Evolutionary conservation across 2,329 filamentous ascomycete genomes (phyloP), one percentile per base, ranked within the genome.

Genomic region (Sporothrix dimorphospora): DNA sequence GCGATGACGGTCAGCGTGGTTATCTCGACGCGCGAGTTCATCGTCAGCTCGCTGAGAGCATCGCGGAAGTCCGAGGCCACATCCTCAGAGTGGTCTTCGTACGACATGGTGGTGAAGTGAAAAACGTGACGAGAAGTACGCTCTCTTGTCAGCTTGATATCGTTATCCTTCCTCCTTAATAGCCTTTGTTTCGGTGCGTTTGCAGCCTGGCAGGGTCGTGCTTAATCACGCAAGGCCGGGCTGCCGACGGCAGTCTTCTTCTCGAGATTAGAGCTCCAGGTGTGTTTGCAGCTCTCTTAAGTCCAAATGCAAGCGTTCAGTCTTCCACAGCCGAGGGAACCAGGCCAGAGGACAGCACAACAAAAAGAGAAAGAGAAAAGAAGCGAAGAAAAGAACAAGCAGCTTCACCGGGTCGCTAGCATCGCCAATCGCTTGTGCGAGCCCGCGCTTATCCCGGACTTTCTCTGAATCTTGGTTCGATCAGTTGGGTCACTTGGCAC

Each of bases 1-100:
- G 96, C 96, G 82, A 99, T 98, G 81, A 97, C 90, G 74, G 96
- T 99, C 83, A 99, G 84, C 83, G 97, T 98, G 86, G 92, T 95
- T 81, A 99, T 99, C 83, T 98, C 95, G 82, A 94, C 94, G 79
- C 94, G 91, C 83, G 94, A 93, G 83, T 98, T 98, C 80, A 91
- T 88, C 76, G 92, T 93, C 78, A 99, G 87, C 82, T 98, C 95
- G 83, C 97, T 93, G 80, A 99, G 86, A 71, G 94, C 96, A 79
- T 94, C 92, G 81, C 92, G 93, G 84, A 97, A 99, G 83, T 98
- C 96, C 82, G 95, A 92, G 75, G 94, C 94, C 77, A 99, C 93
- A 83, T 97, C 94, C 81, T 93, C 94, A 75, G 92, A 83, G 77
- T 82, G 82, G 77, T 83, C 82, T 76, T 86, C 85, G 77, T 84